phyloP scores from a whole-genome alignment of 106 monocot genomes.

The Agapanthus africanus region DNA sequence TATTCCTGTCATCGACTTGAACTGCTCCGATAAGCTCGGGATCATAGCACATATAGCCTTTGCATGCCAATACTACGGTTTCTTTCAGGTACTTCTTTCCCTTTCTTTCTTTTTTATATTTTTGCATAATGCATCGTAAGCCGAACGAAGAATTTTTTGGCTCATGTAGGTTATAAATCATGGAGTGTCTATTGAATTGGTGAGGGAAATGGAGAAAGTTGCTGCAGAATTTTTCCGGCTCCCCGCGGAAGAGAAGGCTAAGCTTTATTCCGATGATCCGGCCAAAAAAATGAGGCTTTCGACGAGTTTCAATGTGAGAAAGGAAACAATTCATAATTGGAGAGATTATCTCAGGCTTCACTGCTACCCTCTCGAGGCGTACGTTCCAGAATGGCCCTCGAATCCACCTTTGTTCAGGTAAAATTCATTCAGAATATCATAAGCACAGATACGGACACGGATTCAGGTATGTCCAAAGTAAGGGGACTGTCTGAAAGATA shows the following conservation, averaged over 20 bases:
- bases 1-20: slow-evolving; percentile 66
- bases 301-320: slow-evolving; percentile 82
- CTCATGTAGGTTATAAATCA: slow-evolving; percentile 44
- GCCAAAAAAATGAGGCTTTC: slow-evolving; percentile 73
- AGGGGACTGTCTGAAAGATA: too few relatives aligned
- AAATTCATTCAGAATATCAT: too few relatives aligned
- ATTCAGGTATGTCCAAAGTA: too few relatives aligned
- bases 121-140: not conserved
- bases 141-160: not conserved
- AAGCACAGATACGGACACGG: too few relatives aligned
- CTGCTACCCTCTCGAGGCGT: slow-evolving; percentile 79
- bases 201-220: slow-evolving; percentile 7
- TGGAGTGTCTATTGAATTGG: slow-evolving; percentile 37
- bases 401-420: slow-evolving; percentile 59
- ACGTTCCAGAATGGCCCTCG: slow-evolving; percentile 62
- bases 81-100: slow-evolving; percentile 60
- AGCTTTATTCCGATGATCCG: slow-evolving; percentile 65
- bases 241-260: slow-evolving; percentile 63
- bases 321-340: slow-evolving; percentile 75
- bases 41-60: slow-evolving; percentile 23
- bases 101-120: not conserved
- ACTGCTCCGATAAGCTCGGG: slow-evolving; percentile 18
- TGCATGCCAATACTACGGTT: slow-evolving; percentile 66
- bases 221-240: slow-evolving; percentile 33
- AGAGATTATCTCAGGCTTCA: slow-evolving; percentile 79